Evolutionary conservation across 2,329 filamentous ascomycete genomes (phyloP).

Genomic region (Aspergillus sp.): DNA sequence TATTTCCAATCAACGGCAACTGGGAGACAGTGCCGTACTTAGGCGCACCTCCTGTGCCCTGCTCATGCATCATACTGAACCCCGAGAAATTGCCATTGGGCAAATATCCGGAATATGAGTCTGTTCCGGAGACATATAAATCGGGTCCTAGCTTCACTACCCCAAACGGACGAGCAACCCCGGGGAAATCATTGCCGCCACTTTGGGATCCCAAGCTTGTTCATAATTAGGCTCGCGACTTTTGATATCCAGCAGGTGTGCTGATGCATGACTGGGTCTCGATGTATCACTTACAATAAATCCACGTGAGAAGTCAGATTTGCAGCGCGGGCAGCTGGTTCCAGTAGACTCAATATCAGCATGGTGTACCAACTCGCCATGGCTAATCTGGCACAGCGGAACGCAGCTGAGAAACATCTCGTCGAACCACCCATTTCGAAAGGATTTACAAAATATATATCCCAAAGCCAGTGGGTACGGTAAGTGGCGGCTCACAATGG

Average conservation of each 20-base stretch:
- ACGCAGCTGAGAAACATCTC: background rate
- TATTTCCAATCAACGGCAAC: slow-evolving; percentile 55
- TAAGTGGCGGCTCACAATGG: background rate
- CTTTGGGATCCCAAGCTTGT: slow-evolving; percentile 32
- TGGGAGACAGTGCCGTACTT: slow-evolving; percentile 69
- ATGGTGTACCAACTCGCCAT: slow-evolving; percentile 16
- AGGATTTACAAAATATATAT: slow-evolving; percentile 1
- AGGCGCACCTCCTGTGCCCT: slow-evolving; percentile 67
- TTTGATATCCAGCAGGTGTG: background rate
- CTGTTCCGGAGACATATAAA: slow-evolving; percentile 35
- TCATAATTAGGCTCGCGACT: slow-evolving; percentile 10
- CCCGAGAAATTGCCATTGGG: slow-evolving; percentile 57
- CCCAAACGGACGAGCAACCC: slow-evolving; percentile 44
- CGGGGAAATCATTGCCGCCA: slow-evolving; percentile 49
- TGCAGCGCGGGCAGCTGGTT: slow-evolving; percentile 15
- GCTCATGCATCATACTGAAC: slow-evolving; percentile 67
- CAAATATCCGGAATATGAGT: slow-evolving; percentile 46
- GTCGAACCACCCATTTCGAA: background rate
- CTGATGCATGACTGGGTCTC: background rate
- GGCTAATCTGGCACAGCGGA: background rate
- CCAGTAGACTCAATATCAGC: slow-evolving; percentile 19
- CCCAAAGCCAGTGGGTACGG: slow-evolving; percentile 1
- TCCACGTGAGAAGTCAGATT: slow-evolving; percentile 31
- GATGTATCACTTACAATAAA: slow-evolving; percentile 28
- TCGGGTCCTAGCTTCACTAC: slow-evolving; percentile 50